Evolutionary conservation across 495 filamentous ascomycete genomes (phyloP), one percentile per base, ranked within the genome.

Genomic region (Podospora tetraspora): DNA sequence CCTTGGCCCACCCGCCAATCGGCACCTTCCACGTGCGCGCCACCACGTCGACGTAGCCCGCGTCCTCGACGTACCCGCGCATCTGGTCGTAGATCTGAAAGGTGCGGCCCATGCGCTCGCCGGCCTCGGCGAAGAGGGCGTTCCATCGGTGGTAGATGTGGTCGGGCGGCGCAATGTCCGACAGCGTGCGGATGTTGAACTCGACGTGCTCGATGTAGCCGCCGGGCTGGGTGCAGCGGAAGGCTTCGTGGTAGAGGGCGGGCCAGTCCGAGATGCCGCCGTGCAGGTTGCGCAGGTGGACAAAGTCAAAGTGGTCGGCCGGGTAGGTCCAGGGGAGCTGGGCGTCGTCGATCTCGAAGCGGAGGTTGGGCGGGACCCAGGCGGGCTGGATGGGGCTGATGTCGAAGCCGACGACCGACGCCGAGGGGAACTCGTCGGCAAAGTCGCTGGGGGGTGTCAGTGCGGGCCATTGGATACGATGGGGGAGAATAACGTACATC

Each of bases 401-500:
- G 68, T 88, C 86, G 32, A 84, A 84, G 57, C 87, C 87, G 61
- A 85, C 74, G 10, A 89, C 82, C 57, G 84, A 79, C 6, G 82
- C 76, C 25, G 72, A 37, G 1, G 85, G 86, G 69, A 76, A 83
- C 10, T 80, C 71, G 63, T 89, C 85, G n/a, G 83, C 86, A 64
- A 88, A 84, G 69, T 88, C 86, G 29, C 86, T 78, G 23, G 57
- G 23, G 57, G 13, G 22, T 22, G 57, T 59, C 43, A 32, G 27
- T 2, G 19, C 57, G 9, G 57, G 57, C 52, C 34, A n/a, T 52
- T 7, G 29, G 23, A 27, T 6, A 9, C 24, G 34, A 12, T 21
- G 21, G 57, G 57, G 57, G n/a, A 24, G 57, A 8, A 21, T 3
- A n/a, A 8, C 57, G 29, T 70, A 77, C 78, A 81, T 80, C 7